Conservation (phyloP, 352 stramenopile species). For the Globisporangium paroecandrum region DNA sequence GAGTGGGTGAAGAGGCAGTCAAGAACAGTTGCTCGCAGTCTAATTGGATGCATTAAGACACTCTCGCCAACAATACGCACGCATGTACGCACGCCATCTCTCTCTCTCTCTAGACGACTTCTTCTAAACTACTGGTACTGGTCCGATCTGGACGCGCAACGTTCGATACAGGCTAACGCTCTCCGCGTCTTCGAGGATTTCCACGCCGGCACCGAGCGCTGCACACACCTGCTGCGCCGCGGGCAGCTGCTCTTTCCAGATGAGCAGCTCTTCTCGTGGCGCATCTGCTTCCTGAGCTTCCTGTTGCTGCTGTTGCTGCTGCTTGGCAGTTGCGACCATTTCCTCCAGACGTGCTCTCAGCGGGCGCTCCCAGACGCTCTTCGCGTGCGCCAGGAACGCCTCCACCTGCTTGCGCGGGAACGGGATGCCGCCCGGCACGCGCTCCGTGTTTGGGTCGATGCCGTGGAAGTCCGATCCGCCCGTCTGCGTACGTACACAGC, state of each 20-base stretch:
- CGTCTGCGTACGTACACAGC: constrained; percentile 29
- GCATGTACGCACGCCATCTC: no score
- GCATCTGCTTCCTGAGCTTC: not conserved
- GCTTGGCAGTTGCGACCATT: constrained; percentile 30
- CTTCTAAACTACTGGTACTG: constrained; percentile 2
- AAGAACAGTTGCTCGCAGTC: not conserved
- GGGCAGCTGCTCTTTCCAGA: constrained; percentile 47
- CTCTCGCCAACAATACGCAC: not conserved
- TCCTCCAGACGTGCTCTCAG: constrained; percentile 39
- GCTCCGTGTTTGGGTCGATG: constrained; percentile 68
- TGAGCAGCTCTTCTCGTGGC: constrained; percentile 35
- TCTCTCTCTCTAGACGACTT: not conserved
- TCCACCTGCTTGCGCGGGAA: constrained; percentile 72
- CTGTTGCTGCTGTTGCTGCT: constrained; percentile 7
- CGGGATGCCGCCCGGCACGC: constrained; percentile 68
- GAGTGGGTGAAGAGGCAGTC: not conserved
- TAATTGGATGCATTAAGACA: not conserved
- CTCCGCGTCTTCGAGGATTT: constrained; percentile 11
- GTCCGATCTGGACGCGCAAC: constrained; percentile 6
- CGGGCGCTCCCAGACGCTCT: constrained; percentile 61
- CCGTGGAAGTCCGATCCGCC: constrained; percentile 84
- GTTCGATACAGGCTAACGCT: constrained; percentile 14
- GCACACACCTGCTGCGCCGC: constrained; percentile 16
- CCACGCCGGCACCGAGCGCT: constrained; percentile 10
- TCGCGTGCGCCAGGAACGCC: constrained; percentile 61